Evolutionary conservation across 371 early-diverging fungal species (phyloP).

Genomic region (Globomyces sp.): DNA sequence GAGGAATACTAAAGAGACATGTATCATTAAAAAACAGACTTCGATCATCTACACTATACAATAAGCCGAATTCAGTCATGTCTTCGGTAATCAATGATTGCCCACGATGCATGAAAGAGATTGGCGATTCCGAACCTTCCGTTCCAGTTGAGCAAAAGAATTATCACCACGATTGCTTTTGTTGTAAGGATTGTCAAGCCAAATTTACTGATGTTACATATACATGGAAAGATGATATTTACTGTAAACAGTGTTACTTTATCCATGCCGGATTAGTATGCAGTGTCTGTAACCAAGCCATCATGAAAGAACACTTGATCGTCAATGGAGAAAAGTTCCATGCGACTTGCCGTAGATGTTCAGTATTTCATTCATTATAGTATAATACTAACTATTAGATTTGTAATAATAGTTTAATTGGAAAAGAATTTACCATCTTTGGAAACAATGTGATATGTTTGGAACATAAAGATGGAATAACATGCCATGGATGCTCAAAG

Average conservation of each 20-base stretch:
- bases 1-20: too few species aligned
- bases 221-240: slow-evolving; percentile 8
- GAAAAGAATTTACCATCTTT: slow-evolving; percentile 6
- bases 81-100: neutral
- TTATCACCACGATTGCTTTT: neutral
- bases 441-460: slow-evolving; percentile 1
- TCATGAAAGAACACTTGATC: slow-evolving; percentile 6
- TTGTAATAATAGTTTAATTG: neutral
- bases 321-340: slow-evolving; percentile 10
- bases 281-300: neutral
- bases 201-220: neutral
- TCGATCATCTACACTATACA: too few species aligned
- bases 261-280: slow-evolving; percentile 4
- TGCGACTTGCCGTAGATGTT: slow-evolving; percentile 1
- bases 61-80: too few species aligned
- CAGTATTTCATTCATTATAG: neutral
- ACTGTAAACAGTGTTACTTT: slow-evolving; percentile 11
- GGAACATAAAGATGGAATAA: slow-evolving; percentile 4
- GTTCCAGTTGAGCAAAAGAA: neutral
- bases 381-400: neutral
- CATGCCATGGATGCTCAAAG: slow-evolving; percentile 8
- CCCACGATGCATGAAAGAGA: slow-evolving; percentile 5
- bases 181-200: neutral
- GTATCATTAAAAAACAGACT: too few species aligned
- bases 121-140: neutral